Conservation (phyloP, 1,284 basidiomycete genomes). For the Dichomitus squalens region DNA sequence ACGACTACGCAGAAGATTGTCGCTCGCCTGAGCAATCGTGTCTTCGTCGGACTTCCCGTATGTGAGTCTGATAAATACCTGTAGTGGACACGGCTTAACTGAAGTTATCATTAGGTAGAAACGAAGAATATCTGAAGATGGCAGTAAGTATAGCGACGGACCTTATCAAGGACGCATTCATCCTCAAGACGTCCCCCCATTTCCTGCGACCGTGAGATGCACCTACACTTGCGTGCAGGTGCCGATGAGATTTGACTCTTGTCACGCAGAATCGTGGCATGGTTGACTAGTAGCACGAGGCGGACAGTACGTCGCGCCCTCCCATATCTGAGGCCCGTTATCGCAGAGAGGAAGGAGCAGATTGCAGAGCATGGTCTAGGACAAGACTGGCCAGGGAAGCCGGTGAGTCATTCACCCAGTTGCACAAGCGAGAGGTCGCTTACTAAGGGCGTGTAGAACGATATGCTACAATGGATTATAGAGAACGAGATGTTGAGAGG, state of each 20-base stretch:
- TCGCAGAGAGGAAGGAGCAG: slow-evolving; percentile 21
- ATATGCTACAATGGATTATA: slow-evolving; percentile 1
- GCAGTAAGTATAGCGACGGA: too few species aligned
- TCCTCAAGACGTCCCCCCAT: neutral
- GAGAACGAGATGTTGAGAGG: neutral
- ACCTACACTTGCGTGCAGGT: too few species aligned
- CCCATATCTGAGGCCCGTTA: slow-evolving; percentile 17
- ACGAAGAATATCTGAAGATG: slow-evolving; percentile 11
- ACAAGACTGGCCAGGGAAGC: slow-evolving; percentile 26
- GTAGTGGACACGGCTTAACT: slow-evolving; percentile 28
- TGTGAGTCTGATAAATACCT: slow-evolving; percentile 8
- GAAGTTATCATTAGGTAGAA: neutral
- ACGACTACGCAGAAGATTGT: slow-evolving; percentile 8
- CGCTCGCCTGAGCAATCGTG: slow-evolving; percentile 39
- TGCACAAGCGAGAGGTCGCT: too few species aligned
- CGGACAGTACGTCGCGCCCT: neutral
- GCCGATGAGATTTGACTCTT: too few species aligned
- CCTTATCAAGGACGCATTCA: slow-evolving; percentile 10
- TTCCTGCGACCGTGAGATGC: neutral
- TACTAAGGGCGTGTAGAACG: neutral
- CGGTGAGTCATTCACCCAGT: slow-evolving; percentile 15
- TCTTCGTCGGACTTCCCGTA: slow-evolving; percentile 44
- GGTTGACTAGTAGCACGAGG: neutral
- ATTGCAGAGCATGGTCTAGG: slow-evolving; percentile 16
- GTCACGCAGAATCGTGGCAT: too few species aligned